Percentiles rank a stretch among this genome's conserved stretches.
Evolutionary conservation across 805 yeast genomes (phyloP).

Genomic region (Candida silvicultrix): DNA sequence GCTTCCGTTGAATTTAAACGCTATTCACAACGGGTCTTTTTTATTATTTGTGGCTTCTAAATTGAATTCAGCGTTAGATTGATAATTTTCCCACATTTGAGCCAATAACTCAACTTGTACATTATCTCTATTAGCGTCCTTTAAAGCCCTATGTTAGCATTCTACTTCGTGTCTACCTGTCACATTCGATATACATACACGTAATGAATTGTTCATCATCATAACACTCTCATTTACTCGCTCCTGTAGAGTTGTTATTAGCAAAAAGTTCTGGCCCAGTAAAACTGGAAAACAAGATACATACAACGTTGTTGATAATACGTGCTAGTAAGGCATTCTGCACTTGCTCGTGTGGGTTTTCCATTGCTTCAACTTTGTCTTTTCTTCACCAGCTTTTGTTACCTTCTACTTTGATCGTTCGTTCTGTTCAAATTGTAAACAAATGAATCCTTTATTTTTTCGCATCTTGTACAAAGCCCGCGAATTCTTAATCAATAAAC

Average conservation of each 20-base stretch:
- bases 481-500: no score
- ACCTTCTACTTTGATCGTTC: no score
- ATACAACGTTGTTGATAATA: slow-evolving; percentile 68
- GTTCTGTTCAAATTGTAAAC: no score
- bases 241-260: slow-evolving; percentile 35
- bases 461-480: no score
- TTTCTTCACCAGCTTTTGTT: no score
- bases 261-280: no score
- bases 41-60: slow-evolving; percentile 59
- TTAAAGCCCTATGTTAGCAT: slow-evolving; percentile 11
- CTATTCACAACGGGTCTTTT: slow-evolving; percentile 42
- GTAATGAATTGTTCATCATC: slow-evolving; percentile 54
- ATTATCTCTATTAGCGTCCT: slow-evolving; percentile 56
- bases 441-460: no score
- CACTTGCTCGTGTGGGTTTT: slow-evolving; percentile 80
- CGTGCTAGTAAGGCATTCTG: slow-evolving; percentile 72
- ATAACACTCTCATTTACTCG: slow-evolving; percentile 65
- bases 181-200: slow-evolving; percentile 30
- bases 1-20: no score
- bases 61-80: slow-evolving; percentile 63
- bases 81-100: slow-evolving; percentile 75
- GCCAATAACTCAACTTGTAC: slow-evolving; percentile 65
- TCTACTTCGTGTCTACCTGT: no score
- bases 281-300: no score
- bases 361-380: no score